These are phyloP conservation scores for Xylaria curta DNA, from an alignment of 495 filamentous ascomycete genomes.

Conservation along the genomic window DNA sequence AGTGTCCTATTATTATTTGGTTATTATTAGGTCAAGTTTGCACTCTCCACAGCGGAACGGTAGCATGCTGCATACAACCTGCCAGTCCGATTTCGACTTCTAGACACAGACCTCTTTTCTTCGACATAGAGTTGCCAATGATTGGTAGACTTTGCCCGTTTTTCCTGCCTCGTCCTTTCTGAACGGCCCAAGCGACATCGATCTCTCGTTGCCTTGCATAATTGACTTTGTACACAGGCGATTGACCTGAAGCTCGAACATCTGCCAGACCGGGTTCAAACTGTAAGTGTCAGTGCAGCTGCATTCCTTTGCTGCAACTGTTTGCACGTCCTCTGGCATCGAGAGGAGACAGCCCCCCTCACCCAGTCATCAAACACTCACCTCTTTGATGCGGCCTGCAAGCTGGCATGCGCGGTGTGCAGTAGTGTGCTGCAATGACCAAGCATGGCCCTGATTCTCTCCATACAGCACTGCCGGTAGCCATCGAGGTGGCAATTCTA, in stretches of 20 bases:
- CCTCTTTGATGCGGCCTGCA: constrained; percentile 3
- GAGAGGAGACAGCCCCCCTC: constrained; percentile 3
- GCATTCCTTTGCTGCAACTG: constrained; percentile 4
- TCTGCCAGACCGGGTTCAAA: neutral
- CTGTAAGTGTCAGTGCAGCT: constrained; percentile 5
- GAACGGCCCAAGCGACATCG: neutral
- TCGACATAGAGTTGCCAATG: neutral
- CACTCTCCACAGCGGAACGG: constrained; percentile 3
- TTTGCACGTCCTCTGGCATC: neutral
- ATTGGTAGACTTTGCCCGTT: neutral
- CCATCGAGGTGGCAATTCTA: neutral
- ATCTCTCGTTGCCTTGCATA: neutral
- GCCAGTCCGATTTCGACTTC: neutral
- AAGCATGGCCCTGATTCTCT: constrained; percentile 10
- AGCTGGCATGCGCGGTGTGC: constrained; percentile 14
- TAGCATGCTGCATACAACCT: neutral
- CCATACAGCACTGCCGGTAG: constrained; percentile 1
- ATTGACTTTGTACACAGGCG: neutral
- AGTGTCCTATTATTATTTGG: neutral
- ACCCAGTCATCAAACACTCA: neutral
- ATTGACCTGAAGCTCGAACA: neutral
- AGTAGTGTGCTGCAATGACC: constrained; percentile 18
- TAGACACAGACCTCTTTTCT: neutral
- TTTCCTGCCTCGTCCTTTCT: neutral
- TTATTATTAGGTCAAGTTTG: neutral